A percentile compares a stretch with the other conserved stretches of the same genome.
Evolutionary conservation across 345 rosid genomes (phyloP).

Genomic region (Euphorbia peplus): DNA sequence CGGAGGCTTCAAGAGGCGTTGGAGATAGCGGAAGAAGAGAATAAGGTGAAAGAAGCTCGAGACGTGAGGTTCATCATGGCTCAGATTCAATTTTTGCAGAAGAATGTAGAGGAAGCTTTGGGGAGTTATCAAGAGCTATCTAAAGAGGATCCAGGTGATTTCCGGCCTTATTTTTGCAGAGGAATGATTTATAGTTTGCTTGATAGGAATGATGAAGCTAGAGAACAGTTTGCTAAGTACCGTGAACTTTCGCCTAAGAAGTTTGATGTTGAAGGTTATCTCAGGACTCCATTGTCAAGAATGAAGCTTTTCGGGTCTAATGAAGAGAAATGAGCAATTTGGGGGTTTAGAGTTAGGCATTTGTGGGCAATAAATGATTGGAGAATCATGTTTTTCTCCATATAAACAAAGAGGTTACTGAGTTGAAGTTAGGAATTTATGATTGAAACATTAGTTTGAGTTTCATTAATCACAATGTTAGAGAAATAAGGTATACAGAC

Average conservation of each 20-base stretch:
- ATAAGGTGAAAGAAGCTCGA: constrained; percentile 62
- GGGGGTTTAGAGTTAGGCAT: neutral
- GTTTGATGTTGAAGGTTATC: constrained; percentile 71
- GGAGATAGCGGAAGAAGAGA: constrained; percentile 52
- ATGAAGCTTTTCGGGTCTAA: constrained; percentile 67
- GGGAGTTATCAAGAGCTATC: constrained; percentile 60
- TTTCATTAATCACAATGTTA: neutral
- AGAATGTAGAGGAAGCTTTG: constrained; percentile 80
- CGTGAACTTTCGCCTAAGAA: constrained; percentile 69
- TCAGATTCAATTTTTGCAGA: constrained; percentile 73
- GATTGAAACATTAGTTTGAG: neutral
- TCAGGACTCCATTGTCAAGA: constrained; percentile 65
- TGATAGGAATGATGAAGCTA: constrained; percentile 72
- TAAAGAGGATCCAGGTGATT: constrained; percentile 72
- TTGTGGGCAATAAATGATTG: constrained; percentile 14
- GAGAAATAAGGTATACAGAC: constrained; percentile 11
- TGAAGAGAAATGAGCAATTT: constrained; percentile 42
- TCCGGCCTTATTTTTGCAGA: constrained; percentile 68
- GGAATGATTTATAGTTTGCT: constrained; percentile 83
- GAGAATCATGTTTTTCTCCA: constrained; percentile 1
- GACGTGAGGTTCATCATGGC: constrained; percentile 87
- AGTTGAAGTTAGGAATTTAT: neutral
- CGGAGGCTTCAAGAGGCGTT: constrained; percentile 71
- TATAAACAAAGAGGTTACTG: neutral
- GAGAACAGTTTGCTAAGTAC: constrained; percentile 73